These are phyloP conservation scores for Gigaspora rosea DNA, from an alignment of 192 early-diverging fungal species.

Conservation along the genomic window DNA sequence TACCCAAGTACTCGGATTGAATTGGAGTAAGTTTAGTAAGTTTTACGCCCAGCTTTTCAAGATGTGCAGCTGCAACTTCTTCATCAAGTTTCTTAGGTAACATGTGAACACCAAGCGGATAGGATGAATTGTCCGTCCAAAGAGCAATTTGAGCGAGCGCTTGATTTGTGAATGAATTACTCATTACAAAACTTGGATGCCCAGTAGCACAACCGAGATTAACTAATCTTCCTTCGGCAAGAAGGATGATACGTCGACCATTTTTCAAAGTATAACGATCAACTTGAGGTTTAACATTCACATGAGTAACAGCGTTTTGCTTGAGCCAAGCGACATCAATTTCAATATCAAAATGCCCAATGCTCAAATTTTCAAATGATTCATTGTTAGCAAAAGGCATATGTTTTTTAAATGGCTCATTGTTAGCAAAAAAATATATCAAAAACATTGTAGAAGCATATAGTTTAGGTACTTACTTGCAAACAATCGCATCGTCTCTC, in stretches of 20 bases:
- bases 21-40: slow-evolving; percentile 71
- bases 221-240: slow-evolving; percentile 98
- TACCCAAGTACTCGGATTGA: slow-evolving; percentile 83
- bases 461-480: slow-evolving; percentile 59
- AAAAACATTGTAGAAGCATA: not conserved
- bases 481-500: slow-evolving; percentile 99
- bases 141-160: slow-evolving; percentile 97
- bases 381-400: not conserved
- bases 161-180: slow-evolving; percentile 99
- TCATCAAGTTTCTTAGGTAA: slow-evolving; percentile 99
- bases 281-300: slow-evolving; percentile 99
- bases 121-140: slow-evolving; percentile 87
- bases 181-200: slow-evolving; percentile 99
- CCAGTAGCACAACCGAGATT: slow-evolving; percentile 99
- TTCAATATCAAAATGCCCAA: slow-evolving; percentile 99
- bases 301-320: slow-evolving; percentile 81
- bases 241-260: slow-evolving; percentile 94
- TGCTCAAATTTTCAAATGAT: slow-evolving; percentile 41
- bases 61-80: slow-evolving; percentile 95
- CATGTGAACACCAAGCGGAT: slow-evolving; percentile 96
- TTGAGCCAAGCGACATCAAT: slow-evolving; percentile 99
- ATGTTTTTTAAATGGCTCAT: not conserved
- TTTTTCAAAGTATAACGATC: slow-evolving; percentile 92
- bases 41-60: slow-evolving; percentile 94
- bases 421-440: not conserved